Evolutionary conservation across 2,329 filamentous ascomycete genomes (phyloP).

Genomic region (Intubia oerlemansii): DNA sequence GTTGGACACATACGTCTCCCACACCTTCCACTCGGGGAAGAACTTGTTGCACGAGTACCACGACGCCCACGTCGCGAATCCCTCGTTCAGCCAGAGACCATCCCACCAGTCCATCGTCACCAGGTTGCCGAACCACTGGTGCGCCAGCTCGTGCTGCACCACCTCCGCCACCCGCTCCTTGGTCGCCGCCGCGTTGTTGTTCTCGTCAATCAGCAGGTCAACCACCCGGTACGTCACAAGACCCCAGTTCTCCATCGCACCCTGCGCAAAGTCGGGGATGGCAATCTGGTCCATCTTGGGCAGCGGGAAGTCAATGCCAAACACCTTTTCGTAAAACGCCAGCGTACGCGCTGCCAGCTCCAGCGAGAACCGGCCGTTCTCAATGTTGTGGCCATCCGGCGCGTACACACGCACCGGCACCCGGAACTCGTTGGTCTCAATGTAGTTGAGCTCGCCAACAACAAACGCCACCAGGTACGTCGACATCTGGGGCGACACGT

Average conservation of each 20-base stretch:
- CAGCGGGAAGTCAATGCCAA: conserved; percentile 67
- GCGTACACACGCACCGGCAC: conserved; percentile 89
- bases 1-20: conserved; percentile 87
- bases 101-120: conserved; percentile 95
- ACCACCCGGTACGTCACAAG: conserved; percentile 88
- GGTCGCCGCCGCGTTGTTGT: conserved; percentile 67
- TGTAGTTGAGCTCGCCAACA: conserved; percentile 80
- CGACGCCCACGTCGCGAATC: conserved; percentile 77
- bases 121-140: conserved; percentile 84
- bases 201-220: conserved; percentile 77
- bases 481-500: conserved; percentile 82
- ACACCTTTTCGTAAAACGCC: conserved; percentile 88
- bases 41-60: conserved; percentile 77
- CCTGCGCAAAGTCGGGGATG: conserved; percentile 86
- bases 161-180: conserved; percentile 91
- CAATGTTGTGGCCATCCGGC: conserved; percentile 72
- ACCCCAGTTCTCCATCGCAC: conserved; percentile 98
- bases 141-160: conserved; percentile 86
- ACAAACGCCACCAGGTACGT: conserved; percentile 92
- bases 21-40: conserved; percentile 97
- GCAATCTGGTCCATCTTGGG: conserved; percentile 96
- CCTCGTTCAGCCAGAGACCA: conserved; percentile 76
- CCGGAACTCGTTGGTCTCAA: conserved; percentile 80
- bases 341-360: conserved; percentile 77
- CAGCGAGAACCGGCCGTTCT: conserved; percentile 77